Percentiles rank a stretch among this genome's conserved stretches.
These are phyloP conservation scores for Beta lomatogona DNA, from an alignment of 179 eudicot species.

Conservation along the genomic window DNA sequence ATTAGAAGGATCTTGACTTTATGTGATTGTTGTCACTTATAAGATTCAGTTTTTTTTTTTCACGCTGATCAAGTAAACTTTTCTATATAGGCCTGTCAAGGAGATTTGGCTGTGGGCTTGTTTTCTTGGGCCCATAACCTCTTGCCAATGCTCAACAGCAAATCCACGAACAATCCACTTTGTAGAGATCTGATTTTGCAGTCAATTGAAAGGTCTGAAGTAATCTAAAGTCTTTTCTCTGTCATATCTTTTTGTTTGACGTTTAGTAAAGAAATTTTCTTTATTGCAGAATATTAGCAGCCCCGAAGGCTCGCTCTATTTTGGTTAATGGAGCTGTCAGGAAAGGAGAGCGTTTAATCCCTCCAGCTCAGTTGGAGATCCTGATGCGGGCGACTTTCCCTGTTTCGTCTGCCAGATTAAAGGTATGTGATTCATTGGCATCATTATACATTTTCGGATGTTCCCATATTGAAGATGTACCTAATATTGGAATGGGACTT, in stretches of 20 bases:
- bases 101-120: conserved; percentile 75
- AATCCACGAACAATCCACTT: conserved; percentile 74
- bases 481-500: neutral
- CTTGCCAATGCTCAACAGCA: conserved; percentile 69
- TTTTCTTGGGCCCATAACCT: conserved; percentile 74
- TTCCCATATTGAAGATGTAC: neutral
- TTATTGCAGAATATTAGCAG: conserved; percentile 59
- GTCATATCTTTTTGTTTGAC: neutral
- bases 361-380: conserved; percentile 72
- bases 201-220: conserved; percentile 72
- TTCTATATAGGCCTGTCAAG: conserved; percentile 68
- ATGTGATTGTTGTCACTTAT: neutral
- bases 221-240: neutral
- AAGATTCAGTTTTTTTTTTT: neutral
- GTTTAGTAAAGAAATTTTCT: neutral
- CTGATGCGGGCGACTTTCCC: conserved; percentile 77
- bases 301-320: conserved; percentile 77
- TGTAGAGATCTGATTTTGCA: conserved; percentile 85
- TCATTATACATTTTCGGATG: neutral
- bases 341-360: conserved; percentile 83
- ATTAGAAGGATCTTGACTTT: conserved; percentile 4
- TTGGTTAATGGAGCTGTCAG: conserved; percentile 79
- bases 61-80: conserved; percentile 15
- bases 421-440: conserved; percentile 42
- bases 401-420: conserved; percentile 65